Evolutionary conservation across 352 stramenopile species (phyloP).

Genomic region (Pythium rhizo-oryzae): DNA sequence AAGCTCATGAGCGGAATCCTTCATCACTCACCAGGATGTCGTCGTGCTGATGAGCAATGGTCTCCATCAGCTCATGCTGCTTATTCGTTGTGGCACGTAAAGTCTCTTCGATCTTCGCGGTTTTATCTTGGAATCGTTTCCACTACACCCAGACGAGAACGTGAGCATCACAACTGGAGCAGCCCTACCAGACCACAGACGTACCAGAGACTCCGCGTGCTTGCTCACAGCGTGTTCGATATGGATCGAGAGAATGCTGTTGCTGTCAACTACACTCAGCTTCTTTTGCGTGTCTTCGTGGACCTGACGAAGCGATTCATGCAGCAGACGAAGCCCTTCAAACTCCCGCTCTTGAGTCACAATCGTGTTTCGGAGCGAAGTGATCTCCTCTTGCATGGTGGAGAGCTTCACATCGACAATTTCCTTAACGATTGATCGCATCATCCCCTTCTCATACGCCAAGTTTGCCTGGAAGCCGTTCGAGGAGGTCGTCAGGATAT

Average conservation of each 20-base stretch:
- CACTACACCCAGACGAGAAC: conserved; percentile 32
- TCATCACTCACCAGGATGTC: conserved; percentile 20
- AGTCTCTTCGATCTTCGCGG: conserved; percentile 17
- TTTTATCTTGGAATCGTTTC: conserved; percentile 52
- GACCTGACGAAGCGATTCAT: conserved; percentile 56
- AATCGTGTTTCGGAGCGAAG: conserved; percentile 50
- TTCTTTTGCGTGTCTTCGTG: conserved; percentile 62
- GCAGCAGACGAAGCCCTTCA: conserved; percentile 53
- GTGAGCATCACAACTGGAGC: background rate
- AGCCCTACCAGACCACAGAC: background rate
- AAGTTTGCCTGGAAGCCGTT: conserved; percentile 33
- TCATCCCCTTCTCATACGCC: conserved; percentile 53
- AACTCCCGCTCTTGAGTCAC: conserved; percentile 61
- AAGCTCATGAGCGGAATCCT: background rate
- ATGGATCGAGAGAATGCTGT: conserved; percentile 61
- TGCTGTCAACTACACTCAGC: conserved; percentile 58
- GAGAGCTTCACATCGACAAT: conserved; percentile 72
- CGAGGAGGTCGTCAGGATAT: conserved; percentile 54
- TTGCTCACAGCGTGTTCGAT: conserved; percentile 70
- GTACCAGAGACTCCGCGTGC: conserved; percentile 65
- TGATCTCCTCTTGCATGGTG: conserved; percentile 56
- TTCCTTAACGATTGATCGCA: conserved; percentile 66
- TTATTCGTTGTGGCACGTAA: conserved; percentile 5
- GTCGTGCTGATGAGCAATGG: conserved; percentile 20
- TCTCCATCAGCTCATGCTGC: conserved; percentile 21